Evolutionary conservation across 1,139 yeast species (phyloP).

Genomic region (Zygoascus meyerae): DNA sequence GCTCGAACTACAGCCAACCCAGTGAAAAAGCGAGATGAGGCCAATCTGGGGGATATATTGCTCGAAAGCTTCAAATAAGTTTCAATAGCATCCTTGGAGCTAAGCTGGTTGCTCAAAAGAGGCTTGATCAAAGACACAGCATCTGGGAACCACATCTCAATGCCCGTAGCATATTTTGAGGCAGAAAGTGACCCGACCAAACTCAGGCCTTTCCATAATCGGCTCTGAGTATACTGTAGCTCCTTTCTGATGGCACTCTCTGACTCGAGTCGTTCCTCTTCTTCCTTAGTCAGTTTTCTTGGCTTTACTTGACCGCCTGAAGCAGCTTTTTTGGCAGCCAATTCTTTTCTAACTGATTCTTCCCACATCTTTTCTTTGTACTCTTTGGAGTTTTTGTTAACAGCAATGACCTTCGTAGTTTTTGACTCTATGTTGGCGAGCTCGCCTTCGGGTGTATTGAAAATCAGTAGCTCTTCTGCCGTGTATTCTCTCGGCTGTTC

Average conservation of each 20-base stretch:
- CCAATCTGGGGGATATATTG: slow-evolving; percentile 44
- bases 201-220: slow-evolving; percentile 46
- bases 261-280: slow-evolving; percentile 58
- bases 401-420: slow-evolving; percentile 20
- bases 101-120: slow-evolving; percentile 27
- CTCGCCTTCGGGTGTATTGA: slow-evolving; percentile 64
- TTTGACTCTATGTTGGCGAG: slow-evolving; percentile 59
- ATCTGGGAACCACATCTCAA: slow-evolving; percentile 62
- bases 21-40: slow-evolving; percentile 42
- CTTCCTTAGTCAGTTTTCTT: slow-evolving; percentile 68
- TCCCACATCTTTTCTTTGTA: slow-evolving; percentile 91
- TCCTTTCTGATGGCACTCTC: slow-evolving; percentile 52
- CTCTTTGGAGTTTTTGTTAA: slow-evolving; percentile 66
- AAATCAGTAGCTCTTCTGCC: slow-evolving; percentile 50
- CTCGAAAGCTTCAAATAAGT: slow-evolving; percentile 30
- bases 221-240: slow-evolving; percentile 39
- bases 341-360: slow-evolving; percentile 67
- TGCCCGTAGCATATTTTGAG: slow-evolving; percentile 59
- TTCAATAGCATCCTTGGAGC: slow-evolving; percentile 31
- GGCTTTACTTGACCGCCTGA: slow-evolving; percentile 29
- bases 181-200: slow-evolving; percentile 51
- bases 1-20: slow-evolving; percentile 68
- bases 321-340: slow-evolving; percentile 47
- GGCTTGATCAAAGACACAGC: slow-evolving; percentile 43
- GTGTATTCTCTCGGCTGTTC: slow-evolving; percentile 28